Percentiles rank a stretch among this genome's conserved stretches.
Conservation (phyloP, 1,139 yeast species). For the Diutina siamensis region DNA sequence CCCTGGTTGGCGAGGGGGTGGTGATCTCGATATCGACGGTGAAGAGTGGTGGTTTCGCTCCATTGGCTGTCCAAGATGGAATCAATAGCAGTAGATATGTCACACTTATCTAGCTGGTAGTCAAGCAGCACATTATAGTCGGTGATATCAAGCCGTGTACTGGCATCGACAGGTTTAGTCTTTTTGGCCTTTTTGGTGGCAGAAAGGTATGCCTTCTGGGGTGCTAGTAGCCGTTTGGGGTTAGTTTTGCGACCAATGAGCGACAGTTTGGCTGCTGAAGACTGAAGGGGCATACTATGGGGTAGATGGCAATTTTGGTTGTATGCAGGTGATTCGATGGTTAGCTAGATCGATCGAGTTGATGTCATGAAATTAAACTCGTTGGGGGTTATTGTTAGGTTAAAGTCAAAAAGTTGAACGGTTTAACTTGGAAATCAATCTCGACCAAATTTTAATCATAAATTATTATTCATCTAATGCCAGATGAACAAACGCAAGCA, state of each 20-base stretch:
- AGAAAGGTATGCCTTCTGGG: constrained; percentile 8
- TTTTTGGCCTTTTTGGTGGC: constrained; percentile 12
- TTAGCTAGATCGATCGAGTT: too few relatives aligned
- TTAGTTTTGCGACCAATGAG: constrained; percentile 16
- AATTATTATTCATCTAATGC: too few relatives aligned
- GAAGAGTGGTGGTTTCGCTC: constrained; percentile 12
- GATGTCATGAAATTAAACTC: too few relatives aligned
- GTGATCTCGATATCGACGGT: neutral
- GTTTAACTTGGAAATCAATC: too few relatives aligned
- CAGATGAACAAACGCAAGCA: too few relatives aligned
- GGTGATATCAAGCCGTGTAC: constrained; percentile 7
- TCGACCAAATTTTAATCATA: too few relatives aligned
- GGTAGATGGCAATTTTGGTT: too few relatives aligned
- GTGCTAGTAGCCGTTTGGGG: constrained; percentile 10
- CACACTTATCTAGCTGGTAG: constrained; percentile 25
- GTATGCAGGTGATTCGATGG: too few relatives aligned
- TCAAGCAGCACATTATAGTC: constrained; percentile 21
- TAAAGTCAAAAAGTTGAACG: too few relatives aligned
- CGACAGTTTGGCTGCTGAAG: constrained; percentile 34
- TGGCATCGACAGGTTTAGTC: constrained; percentile 5
- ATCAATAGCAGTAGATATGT: constrained; percentile 21
- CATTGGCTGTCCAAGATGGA: constrained; percentile 26
- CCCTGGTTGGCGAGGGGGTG: neutral
- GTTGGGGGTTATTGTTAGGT: too few relatives aligned
- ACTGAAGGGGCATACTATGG: constrained; percentile 16